Percentiles rank a stretch among this genome's conserved stretches.
These are phyloP conservation scores for Vanilla planifolia DNA, from an alignment of 106 monocot genomes.

Conservation along the genomic window DNA sequence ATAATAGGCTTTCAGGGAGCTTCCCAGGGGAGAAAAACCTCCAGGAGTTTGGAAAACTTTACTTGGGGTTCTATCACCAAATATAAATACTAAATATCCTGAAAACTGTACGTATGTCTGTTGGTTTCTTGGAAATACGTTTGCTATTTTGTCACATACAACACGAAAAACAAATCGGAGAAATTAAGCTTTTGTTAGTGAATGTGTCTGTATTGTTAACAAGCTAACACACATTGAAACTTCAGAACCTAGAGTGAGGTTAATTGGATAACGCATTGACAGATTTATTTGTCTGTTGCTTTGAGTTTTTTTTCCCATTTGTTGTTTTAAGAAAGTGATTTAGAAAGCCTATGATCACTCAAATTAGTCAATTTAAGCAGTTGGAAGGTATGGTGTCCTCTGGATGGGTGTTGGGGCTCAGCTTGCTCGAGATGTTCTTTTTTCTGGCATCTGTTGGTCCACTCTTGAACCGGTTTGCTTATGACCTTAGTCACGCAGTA, in stretches of 20 bases:
- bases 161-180: background rate
- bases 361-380: constrained; percentile 20
- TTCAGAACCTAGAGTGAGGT: background rate
- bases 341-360: background rate
- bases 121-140: background rate
- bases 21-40: constrained; percentile 47
- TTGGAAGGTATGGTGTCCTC: constrained; percentile 56
- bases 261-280: background rate
- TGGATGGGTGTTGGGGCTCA: constrained; percentile 98
- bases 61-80: constrained; percentile 47
- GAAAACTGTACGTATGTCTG: constrained; percentile 47
- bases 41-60: constrained; percentile 85
- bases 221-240: no score
- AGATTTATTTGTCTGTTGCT: background rate
- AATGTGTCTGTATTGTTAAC: background rate
- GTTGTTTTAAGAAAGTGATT: background rate
- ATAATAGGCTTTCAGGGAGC: constrained; percentile 80
- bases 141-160: background rate
- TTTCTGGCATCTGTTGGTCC: constrained; percentile 92
- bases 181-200: background rate
- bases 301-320: background rate
- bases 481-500: no score
- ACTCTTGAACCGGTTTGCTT: constrained; percentile 78
- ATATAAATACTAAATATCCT: constrained; percentile 23
- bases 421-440: constrained; percentile 92